Base-by-base conservation (phyloP, 108 stramenopile species). In the Fragilariopsis cylindrus region DNA sequence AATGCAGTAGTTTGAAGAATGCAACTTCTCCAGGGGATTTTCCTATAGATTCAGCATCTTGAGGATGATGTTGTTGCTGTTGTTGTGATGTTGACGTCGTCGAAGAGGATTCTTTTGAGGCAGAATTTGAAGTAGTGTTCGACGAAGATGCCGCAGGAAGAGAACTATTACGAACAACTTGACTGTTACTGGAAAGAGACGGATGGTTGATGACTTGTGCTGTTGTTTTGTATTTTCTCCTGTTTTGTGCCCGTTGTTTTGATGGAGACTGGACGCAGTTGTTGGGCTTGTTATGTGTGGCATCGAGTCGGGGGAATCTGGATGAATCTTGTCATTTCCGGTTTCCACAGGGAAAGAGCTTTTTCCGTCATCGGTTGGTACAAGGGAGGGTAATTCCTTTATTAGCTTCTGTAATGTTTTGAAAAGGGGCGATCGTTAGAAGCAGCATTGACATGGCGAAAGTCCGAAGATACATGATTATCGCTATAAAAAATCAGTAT, bases 1-100 rank as follows among this genome's bases (percentile, higher is more conserved):
- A 79, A 73, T 93, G 88, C 41, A 96, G 79, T 8, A 93, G 81
- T 46, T 90, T 87, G 80, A 97, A 98, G 72, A 98, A 98, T 4
- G 92, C 92, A 7, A 96, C 90, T 73, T 95, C 94, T 4, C 88
- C 90, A 5, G 89, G 92, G 55, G 69, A 65, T 45, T 81, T 78
- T 18, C 75, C 76, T 47, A 83, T 77, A 45, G 73, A 46, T 41
- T 5, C 30, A 13, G 71, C 42, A 42, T 52, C 40, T 30, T 69
- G 69, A 44, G 62, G 65, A 13, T 65, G 49, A 41, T 11, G 21
- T 65, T 18, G 7, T 46, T 53, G 52, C 52, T 53, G 52, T 53
- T 44, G 42, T 46, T 65, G 65, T 46, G 44, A 45, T 46, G 65
- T 65, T 46, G 44, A 45, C 3, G 65, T 65, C 5, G 67, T 3